Conservation (phyloP, 2,329 filamentous ascomycete species). For the Mariannaea elegans region DNA sequence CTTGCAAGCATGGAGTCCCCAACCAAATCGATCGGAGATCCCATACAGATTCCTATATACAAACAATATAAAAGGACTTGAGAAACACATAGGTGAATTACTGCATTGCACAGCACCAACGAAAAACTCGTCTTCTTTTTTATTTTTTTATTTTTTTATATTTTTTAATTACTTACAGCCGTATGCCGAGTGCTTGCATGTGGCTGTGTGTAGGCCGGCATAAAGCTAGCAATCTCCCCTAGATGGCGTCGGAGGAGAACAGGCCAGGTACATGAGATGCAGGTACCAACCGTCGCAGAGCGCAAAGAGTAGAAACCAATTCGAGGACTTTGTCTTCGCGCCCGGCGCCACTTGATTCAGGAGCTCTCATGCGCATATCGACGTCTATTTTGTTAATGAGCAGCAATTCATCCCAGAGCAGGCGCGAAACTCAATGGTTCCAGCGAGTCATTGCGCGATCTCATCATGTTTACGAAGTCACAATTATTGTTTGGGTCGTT, state of each 20-base stretch:
- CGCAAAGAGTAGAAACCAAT: neutral
- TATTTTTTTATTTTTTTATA: neutral
- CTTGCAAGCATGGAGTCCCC: too few relatives aligned
- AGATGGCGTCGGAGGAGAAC: neutral
- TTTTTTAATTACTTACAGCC: constrained; percentile 1
- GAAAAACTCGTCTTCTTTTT: too few relatives aligned
- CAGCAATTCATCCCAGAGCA: neutral
- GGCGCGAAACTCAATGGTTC: neutral
- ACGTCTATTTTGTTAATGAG: neutral
- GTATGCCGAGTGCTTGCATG: constrained; percentile 8
- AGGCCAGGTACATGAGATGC: constrained; percentile 8
- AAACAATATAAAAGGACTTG: too few relatives aligned
- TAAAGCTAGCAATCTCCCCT: constrained; percentile 24
- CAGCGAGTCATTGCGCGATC: neutral
- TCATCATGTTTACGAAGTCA: neutral
- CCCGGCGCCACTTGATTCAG: neutral
- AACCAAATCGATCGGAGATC: too few relatives aligned
- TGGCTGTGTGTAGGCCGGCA: constrained; percentile 7
- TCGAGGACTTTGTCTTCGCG: neutral
- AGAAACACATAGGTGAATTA: neutral
- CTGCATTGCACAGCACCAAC: neutral
- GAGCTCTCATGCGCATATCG: neutral
- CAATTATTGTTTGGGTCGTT: neutral
- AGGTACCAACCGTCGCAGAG: constrained; percentile 14
- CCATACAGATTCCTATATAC: too few relatives aligned